Conservation (phyloP, 73 alveolate genomes). For the Uronychia setigera region DNA sequence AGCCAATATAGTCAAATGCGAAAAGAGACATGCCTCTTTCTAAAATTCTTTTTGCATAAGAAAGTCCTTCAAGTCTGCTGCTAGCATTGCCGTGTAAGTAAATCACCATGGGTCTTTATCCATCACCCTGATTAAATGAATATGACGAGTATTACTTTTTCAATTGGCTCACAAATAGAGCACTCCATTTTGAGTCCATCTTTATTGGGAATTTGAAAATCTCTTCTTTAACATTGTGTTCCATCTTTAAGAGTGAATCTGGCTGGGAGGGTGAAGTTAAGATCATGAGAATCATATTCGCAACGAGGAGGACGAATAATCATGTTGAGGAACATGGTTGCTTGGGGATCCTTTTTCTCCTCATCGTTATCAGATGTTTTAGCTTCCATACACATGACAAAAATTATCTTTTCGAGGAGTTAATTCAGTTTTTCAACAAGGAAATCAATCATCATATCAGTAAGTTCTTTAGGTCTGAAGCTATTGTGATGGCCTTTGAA, state of each 20-base stretch:
- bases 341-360: background rate
- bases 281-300: background rate
- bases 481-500: too few species aligned
- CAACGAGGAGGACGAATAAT: background rate
- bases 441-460: too few species aligned
- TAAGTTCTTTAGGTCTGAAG: too few species aligned
- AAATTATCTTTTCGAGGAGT: too few species aligned
- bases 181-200: background rate
- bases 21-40: conserved; percentile 77
- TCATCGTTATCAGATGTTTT: background rate
- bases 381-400: too few species aligned
- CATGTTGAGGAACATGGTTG: background rate
- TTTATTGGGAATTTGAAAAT: too few species aligned
- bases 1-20: conserved; percentile 78
- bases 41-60: conserved; percentile 56
- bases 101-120: background rate
- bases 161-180: background rate
- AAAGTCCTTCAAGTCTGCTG: conserved; percentile 69
- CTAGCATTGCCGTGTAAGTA: background rate
- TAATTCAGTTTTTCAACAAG: too few species aligned
- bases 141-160: background rate
- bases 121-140: background rate
- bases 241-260: background rate
- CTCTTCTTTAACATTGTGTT: background rate
- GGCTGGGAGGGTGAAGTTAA: background rate